Evolutionary conservation across 257 asterid species (phyloP), one percentile per base, ranked within the genome.

Genomic region (Penstemon eatonii): DNA sequence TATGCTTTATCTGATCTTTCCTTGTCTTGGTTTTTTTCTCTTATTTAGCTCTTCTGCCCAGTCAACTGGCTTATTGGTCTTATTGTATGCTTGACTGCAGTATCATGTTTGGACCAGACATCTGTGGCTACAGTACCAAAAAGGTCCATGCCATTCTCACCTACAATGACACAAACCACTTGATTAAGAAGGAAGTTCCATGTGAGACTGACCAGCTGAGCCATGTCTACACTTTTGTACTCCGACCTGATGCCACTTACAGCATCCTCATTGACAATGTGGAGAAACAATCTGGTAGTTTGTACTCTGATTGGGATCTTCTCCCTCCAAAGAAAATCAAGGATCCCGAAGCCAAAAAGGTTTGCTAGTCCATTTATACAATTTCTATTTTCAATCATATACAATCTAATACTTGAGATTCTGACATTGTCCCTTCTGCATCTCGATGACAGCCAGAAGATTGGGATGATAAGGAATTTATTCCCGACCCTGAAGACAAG

Each of bases 51-150:
- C 46, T 46, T 73, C 8, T 63, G 39, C 33, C 41, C 6, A 57
- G 18, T 46, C 43, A 41, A 67, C 10, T 63, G 33, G 25, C 76
- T 87, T 74, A 75, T 68, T 46, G 25, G 60, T 25, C 33, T 6
- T 46, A 4, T 47, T 65, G 8, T 60, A 1, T 25, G 33, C 33
- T 25, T 25, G 52, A 57, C 39, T 84, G 79, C 95, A 94, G 98
- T 68, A 91, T 94, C 75, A 94, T 94, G 98, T 94, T 94, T 83
- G 99, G 99, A 67, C 98, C 98, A 39, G 96, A 91, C 66, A 91
- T 91, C 78, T 91, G 98, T 73, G 98, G 98, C 67, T 89, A 87
- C 76, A 75, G 79, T 58, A 89, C 96, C 71, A 87, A 87, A 67
- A 91, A 91, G 71, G 96, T 91, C 63, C 98, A 91, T 58, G 96